Conservation (phyloP, 768 basidiomycete genomes). For the Hirschioporus abietinus region DNA sequence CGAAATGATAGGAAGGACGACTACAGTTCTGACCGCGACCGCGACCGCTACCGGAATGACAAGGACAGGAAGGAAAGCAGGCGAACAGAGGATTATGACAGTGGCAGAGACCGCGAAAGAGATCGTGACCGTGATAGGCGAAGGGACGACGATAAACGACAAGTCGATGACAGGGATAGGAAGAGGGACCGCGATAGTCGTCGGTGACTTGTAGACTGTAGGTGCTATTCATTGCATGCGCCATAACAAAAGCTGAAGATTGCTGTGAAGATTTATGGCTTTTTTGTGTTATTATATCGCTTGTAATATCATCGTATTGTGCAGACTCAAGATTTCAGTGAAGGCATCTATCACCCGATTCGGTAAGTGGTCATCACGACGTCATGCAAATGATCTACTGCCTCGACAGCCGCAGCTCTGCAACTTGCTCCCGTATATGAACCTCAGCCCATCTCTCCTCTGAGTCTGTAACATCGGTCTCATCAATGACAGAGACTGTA, state of each 20-base stretch:
- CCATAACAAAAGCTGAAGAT: not conserved
- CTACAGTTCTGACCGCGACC: slow-evolving; percentile 2
- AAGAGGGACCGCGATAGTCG: slow-evolving; percentile 24
- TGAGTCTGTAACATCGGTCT: not conserved
- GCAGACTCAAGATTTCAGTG: not conserved
- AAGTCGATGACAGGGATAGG: slow-evolving; percentile 27
- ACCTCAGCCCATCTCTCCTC: not conserved
- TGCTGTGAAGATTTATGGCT: not conserved
- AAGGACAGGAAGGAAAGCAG: slow-evolving; percentile 4
- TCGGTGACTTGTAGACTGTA: not conserved
- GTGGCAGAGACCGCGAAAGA: slow-evolving; percentile 22
- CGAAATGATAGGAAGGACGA: slow-evolving; percentile 14
- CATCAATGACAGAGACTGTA: not conserved
- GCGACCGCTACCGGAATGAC: slow-evolving; percentile 11
- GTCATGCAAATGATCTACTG: not conserved
- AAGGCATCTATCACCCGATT: not conserved
- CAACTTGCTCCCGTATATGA: not conserved
- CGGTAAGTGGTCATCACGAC: not conserved
- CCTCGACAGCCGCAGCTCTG: not conserved
- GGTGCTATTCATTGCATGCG: not conserved
- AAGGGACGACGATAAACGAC: slow-evolving; percentile 21
- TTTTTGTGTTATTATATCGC: not conserved
- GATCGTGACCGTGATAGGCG: slow-evolving; percentile 26
- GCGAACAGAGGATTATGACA: slow-evolving; percentile 23
- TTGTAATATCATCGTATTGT: not conserved